Conservation (phyloP, 148 eudicot genomes). For the Rhododendron vialii region DNA sequence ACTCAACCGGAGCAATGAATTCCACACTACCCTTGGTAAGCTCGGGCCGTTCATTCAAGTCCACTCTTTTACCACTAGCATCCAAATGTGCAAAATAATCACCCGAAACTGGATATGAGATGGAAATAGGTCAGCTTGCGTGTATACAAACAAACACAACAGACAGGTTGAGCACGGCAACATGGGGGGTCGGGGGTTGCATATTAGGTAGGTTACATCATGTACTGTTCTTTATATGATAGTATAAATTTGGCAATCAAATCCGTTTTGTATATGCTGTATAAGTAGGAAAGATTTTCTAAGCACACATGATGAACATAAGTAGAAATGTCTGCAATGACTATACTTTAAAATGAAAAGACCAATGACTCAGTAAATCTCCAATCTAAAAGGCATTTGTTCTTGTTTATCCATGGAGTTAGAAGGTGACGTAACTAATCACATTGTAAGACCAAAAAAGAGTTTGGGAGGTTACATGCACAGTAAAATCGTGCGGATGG, state of each 20-base stretch:
- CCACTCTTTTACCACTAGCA: conserved; percentile 78
- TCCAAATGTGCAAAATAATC: conserved; percentile 90
- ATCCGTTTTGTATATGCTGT: not conserved
- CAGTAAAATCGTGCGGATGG: not conserved
- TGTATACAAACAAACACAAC: not conserved
- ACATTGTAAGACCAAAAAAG: not conserved
- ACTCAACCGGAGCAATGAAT: conserved; percentile 94
- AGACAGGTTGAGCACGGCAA: not conserved
- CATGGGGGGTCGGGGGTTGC: too few relatives aligned
- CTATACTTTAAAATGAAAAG: not conserved
- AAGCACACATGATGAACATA: not conserved
- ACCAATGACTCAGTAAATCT: not conserved
- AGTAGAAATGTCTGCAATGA: not conserved
- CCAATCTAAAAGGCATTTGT: not conserved
- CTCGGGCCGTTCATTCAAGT: conserved; percentile 87
- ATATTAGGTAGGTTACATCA: not conserved
- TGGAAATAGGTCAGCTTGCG: conserved; percentile 10
- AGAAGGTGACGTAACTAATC: not conserved
- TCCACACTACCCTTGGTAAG: conserved; percentile 89
- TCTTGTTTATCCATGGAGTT: not conserved
- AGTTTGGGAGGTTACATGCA: not conserved
- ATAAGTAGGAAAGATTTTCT: not conserved
- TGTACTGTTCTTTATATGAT: not conserved
- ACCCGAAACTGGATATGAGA: conserved; percentile 48
- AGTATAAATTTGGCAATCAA: not conserved